Evolutionary conservation across 1,139 yeast species (phyloP).

Genomic region (Yamadazyma kanchanaburiensis): DNA sequence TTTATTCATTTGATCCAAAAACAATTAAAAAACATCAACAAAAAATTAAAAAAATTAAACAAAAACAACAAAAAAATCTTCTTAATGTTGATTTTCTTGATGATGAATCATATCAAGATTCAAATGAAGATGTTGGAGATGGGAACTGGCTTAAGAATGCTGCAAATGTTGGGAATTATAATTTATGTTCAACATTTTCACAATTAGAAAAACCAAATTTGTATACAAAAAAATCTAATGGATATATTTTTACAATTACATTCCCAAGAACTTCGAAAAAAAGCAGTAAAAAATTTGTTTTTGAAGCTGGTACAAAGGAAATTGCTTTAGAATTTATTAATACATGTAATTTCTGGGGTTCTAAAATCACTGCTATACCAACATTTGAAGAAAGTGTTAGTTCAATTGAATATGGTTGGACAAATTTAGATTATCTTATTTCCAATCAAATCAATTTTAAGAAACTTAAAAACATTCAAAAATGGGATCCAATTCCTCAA

Average conservation of each 20-base stretch:
- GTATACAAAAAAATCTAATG: slow-evolving; percentile 9
- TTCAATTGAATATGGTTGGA: slow-evolving; percentile 85
- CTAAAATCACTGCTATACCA: slow-evolving; percentile 81
- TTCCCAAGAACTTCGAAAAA: slow-evolving; percentile 37
- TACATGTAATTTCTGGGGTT: slow-evolving; percentile 89
- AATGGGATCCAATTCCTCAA: slow-evolving; percentile 42
- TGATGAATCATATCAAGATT: slow-evolving; percentile 11
- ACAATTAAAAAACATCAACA: slow-evolving; percentile 40
- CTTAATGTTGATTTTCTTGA: slow-evolving; percentile 12
- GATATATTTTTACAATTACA: slow-evolving; percentile 31
- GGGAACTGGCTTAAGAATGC: slow-evolving; percentile 66
- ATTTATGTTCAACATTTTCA: slow-evolving; percentile 50
- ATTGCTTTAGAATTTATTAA: slow-evolving; percentile 71
- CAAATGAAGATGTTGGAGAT: slow-evolving; percentile 44
- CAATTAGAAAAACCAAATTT: slow-evolving; percentile 28
- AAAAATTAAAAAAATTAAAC: slow-evolving; percentile 26
- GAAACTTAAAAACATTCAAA: slow-evolving; percentile 30
- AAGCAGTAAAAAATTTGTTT: slow-evolving; percentile 37
- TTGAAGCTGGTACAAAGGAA: slow-evolving; percentile 63
- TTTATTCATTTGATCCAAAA: slow-evolving; percentile 52
- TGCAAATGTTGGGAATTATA: slow-evolving; percentile 45
- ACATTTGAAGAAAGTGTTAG: slow-evolving; percentile 56
- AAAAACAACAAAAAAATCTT: slow-evolving; percentile 18
- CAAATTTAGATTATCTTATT: slow-evolving; percentile 37
- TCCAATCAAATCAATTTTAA: slow-evolving; percentile 30